Evolutionary conservation across 345 rosid species (phyloP).

Genomic region (Mercurialis annua): DNA sequence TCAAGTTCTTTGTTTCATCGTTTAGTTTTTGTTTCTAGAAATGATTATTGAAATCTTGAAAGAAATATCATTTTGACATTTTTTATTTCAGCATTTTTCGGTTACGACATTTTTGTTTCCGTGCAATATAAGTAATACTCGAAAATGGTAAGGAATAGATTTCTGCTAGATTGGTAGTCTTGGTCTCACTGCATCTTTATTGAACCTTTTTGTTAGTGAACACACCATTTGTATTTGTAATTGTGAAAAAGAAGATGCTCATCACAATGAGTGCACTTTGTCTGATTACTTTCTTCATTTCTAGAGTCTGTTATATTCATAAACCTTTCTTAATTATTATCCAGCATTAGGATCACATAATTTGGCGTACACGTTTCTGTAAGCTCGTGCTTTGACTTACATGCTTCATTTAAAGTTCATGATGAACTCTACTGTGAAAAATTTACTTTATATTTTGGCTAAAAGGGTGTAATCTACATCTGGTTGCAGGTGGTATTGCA

Average conservation of each 20-base stretch:
- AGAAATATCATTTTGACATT: too few relatives aligned
- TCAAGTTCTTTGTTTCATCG: too few relatives aligned
- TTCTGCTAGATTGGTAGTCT: not conserved
- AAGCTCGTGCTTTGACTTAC: not conserved
- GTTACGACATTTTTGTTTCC: too few relatives aligned
- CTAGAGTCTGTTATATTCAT: not conserved
- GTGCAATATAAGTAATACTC: not conserved
- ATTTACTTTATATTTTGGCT: not conserved
- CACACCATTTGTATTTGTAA: not conserved
- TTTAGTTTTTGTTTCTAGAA: too few relatives aligned
- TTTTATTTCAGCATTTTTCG: too few relatives aligned
- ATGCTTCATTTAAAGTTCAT: not conserved
- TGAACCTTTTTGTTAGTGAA: not conserved
- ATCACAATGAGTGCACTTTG: not conserved
- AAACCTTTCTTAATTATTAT: not conserved
- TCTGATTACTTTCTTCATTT: not conserved
- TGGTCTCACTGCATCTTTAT: not conserved
- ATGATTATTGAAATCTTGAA: too few relatives aligned
- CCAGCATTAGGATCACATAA: not conserved
- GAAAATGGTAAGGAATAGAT: not conserved
- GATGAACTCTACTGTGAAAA: not conserved
- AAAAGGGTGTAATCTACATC: not conserved
- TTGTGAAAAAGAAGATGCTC: not conserved
- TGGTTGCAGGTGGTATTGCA: slow-evolving; percentile 6
- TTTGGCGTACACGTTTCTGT: not conserved